Base-by-base conservation (phyloP, 2,329 filamentous ascomycete genomes). In the Cryphonectria radicalis region DNA sequence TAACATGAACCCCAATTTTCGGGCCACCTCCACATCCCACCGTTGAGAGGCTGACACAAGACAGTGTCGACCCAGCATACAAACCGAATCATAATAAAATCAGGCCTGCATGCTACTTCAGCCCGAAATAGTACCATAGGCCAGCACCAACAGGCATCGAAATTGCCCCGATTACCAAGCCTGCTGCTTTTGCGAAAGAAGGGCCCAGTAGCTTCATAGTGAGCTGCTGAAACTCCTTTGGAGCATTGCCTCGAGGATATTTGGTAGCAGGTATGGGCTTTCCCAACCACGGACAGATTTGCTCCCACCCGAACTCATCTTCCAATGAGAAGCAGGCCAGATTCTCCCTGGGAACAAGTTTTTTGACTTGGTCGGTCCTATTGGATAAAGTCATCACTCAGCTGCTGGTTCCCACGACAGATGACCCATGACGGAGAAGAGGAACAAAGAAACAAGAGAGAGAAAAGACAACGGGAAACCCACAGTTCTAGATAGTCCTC, bases 301-400 rank as follows among this genome's bases (percentile, higher is more conserved):
- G 72, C 66, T 81, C 79, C 80, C 79, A 81, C 13, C 78, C 79
- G 22, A 80, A 78, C 1, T 77, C 79, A 55, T 81, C 77, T 69
- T 82, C 80, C 1, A 82, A 75, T 72, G n/a, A 79, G 74, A 32
- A 82, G 72, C 43, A 50, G 1, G 50, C 64, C 6, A 59, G 35
- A 1, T 75, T 74, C 22, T 78, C 77, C 8, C 75, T 69, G 0
- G 79, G 79, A 22, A 78, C 73, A 11, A 77, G 59, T 22, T 68
- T 73, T 28, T 70, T 70, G 13, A 67, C 63, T 43, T 46, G 53
- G 17, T 69, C 25, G 32, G 50, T 67, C 22, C 65, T 67, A 28
- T 63, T 77, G 77, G 1, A 74, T 75, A 42, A 6, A 32, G 6
- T 32, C 25, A 14, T 22, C 55, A 59, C 13, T 59, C 11, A 32